Percentiles rank a stretch among this genome's conserved stretches.
Evolutionary conservation across 768 basidiomycete species (phyloP).

Genomic region (Cyathus striatus): DNA sequence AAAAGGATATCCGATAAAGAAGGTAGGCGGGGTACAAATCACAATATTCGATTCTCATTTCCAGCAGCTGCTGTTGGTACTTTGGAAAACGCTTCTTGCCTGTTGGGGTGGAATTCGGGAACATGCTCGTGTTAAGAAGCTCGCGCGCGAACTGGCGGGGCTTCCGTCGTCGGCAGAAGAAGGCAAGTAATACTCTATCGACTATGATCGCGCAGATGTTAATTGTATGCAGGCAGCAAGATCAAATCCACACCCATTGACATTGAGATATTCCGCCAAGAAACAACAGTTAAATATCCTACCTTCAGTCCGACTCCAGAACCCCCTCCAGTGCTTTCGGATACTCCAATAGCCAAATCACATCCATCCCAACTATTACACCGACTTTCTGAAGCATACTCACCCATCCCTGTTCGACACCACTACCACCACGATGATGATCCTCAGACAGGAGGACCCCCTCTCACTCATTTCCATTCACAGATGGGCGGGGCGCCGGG

Average conservation of each 20-base stretch:
- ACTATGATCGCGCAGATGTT: constrained; percentile 4
- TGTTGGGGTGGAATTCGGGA: constrained; percentile 94
- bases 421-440: constrained; percentile 87
- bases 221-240: constrained; percentile 38
- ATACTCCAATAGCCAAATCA: constrained; percentile 27
- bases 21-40: constrained; percentile 42
- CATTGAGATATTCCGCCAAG: constrained; percentile 83
- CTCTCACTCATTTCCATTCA: constrained; percentile 21
- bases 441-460: constrained; percentile 40
- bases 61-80: constrained; percentile 86
- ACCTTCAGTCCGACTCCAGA: constrained; percentile 72
- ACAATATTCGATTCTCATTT: background rate
- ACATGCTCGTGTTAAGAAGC: constrained; percentile 72
- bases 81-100: constrained; percentile 92
- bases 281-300: constrained; percentile 93
- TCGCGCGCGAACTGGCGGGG: constrained; percentile 82
- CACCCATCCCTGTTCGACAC: constrained; percentile 89
- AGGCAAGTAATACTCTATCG: constrained; percentile 16
- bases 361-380: constrained; percentile 38
- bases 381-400: constrained; percentile 85
- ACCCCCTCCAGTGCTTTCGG: constrained; percentile 26
- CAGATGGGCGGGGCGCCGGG: constrained; percentile 17
- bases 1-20: constrained; percentile 96
- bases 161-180: constrained; percentile 54
- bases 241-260: constrained; percentile 92